A percentile compares a stretch with the other conserved stretches of the same genome.
These are phyloP conservation scores for Alternaria arbusti DNA, from an alignment of 2,329 filamentous ascomycete genomes.

Conservation along the genomic window DNA sequence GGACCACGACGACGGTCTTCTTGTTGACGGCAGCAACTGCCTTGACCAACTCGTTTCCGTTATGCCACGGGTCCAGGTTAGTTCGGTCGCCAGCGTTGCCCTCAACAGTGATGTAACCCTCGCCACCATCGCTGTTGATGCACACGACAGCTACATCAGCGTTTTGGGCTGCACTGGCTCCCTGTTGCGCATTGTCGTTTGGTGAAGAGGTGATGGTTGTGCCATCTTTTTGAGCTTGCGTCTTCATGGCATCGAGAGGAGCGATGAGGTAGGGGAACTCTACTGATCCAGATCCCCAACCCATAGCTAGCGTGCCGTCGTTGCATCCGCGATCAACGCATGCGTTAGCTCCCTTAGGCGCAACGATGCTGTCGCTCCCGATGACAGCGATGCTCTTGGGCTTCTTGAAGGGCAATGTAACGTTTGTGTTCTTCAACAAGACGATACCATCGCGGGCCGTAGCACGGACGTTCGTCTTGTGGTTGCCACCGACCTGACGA, in stretches of 20 bases:
- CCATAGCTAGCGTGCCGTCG: conserved; percentile 70
- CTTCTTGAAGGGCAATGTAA: conserved; percentile 72
- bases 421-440: conserved; percentile 67
- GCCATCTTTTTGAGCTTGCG: conserved; percentile 45
- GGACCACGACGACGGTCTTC: conserved; percentile 48
- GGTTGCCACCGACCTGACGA: conserved; percentile 49
- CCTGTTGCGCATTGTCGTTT: conserved; percentile 47
- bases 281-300: conserved; percentile 68
- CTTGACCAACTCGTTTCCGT: conserved; percentile 51
- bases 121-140: conserved; percentile 56
- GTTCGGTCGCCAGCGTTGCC: conserved; percentile 56
- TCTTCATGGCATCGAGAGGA: conserved; percentile 52
- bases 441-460: conserved; percentile 58
- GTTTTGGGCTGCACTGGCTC: conserved; percentile 46
- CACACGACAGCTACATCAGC: conserved; percentile 54
- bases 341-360: conserved; percentile 76
- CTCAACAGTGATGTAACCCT: conserved; percentile 58
- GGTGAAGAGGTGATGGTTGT: conserved; percentile 50
- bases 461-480: conserved; percentile 48
- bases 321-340: conserved; percentile 72
- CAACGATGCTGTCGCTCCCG: conserved; percentile 82
- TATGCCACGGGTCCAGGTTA: conserved; percentile 56
- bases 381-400: conserved; percentile 68
- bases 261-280: conserved; percentile 53
- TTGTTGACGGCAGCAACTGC: conserved; percentile 47